phyloP scores from a whole-genome alignment of 2,329 filamentous ascomycete genomes.

The Aspergillus ruber region DNA sequence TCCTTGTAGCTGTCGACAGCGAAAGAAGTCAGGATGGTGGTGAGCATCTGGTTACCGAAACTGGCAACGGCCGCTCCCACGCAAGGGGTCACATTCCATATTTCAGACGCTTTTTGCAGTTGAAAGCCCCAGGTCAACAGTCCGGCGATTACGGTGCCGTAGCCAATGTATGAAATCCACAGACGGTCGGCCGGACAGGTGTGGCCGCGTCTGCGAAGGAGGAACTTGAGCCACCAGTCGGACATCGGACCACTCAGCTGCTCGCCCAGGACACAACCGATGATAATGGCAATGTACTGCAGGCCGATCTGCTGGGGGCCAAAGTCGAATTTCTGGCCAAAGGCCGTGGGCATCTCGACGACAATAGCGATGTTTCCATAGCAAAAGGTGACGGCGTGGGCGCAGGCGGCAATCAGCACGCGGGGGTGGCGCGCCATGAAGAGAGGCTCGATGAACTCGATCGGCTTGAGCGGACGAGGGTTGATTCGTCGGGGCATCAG shows the following conservation, averaged over 20 bases:
- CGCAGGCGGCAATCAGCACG: constrained; percentile 45
- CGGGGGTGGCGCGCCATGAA: constrained; percentile 38
- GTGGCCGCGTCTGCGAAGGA: constrained; percentile 15
- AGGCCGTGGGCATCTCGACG: constrained; percentile 54
- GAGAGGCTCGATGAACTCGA: constrained; percentile 47
- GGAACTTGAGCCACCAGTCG: constrained; percentile 46
- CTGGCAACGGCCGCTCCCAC: constrained; percentile 48
- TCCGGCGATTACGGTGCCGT: constrained; percentile 46
- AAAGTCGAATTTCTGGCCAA: constrained; percentile 49
- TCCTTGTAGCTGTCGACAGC: constrained; percentile 53
- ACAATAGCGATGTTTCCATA: constrained; percentile 49
- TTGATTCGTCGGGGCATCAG: constrained; percentile 42
- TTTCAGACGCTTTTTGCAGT: constrained; percentile 36
- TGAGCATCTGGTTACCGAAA: constrained; percentile 56
- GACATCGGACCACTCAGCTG: constrained; percentile 50
- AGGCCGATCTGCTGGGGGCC: constrained; percentile 53
- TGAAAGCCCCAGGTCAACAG: constrained; percentile 51
- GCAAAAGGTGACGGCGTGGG: constrained; percentile 52
- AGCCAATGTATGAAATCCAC: constrained; percentile 53
- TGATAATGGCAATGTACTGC: constrained; percentile 52
- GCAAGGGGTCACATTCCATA: constrained; percentile 53
- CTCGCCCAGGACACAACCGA: constrained; percentile 54
- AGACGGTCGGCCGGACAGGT: constrained; percentile 47
- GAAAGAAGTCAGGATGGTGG: constrained; percentile 55
- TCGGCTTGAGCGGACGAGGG: constrained; percentile 35